Evolutionary conservation across 192 early-diverging fungal genomes (phyloP).

Genomic region (Phycomyces blakesleeanus): DNA sequence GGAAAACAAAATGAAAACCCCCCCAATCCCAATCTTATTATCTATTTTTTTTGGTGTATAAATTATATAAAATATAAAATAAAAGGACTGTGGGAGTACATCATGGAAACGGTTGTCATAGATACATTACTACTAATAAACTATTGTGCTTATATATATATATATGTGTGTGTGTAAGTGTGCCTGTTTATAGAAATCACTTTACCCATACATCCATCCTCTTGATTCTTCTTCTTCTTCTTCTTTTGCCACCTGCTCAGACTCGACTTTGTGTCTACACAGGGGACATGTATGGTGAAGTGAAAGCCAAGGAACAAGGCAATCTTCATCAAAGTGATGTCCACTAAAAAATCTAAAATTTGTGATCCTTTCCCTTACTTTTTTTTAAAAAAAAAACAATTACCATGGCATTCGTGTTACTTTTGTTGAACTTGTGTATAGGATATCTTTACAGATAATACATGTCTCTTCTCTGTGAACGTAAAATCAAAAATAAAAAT

Average conservation of each 20-base stretch:
- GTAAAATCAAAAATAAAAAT: too few species aligned
- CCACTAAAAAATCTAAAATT: conserved; percentile 19
- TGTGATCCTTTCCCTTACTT: not conserved
- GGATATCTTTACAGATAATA: conserved; percentile 39
- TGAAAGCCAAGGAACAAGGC: conserved; percentile 35
- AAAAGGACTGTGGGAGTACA: too few species aligned
- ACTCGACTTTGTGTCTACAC: conserved; percentile 34
- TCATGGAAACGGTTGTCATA: not conserved
- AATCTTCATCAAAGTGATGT: conserved; percentile 38
- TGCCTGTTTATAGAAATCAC: not conserved
- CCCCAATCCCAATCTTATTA: too few species aligned
- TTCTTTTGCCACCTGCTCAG: conserved; percentile 28
- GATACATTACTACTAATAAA: not conserved
- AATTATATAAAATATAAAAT: too few species aligned
- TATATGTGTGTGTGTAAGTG: not conserved
- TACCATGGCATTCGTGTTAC: conserved; percentile 44
- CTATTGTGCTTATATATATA: not conserved
- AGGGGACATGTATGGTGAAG: conserved; percentile 39
- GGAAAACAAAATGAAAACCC: too few species aligned
- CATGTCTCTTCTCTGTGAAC: conserved; percentile 38
- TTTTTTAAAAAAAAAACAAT: not conserved
- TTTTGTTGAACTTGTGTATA: conserved; percentile 21
- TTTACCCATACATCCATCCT: conserved; percentile 36
- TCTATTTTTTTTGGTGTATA: too few species aligned
- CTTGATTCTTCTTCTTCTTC: conserved; percentile 36